These are phyloP conservation scores for Pichia sporocuriosa DNA, from an alignment of 805 yeast species.

Conservation along the genomic window DNA sequence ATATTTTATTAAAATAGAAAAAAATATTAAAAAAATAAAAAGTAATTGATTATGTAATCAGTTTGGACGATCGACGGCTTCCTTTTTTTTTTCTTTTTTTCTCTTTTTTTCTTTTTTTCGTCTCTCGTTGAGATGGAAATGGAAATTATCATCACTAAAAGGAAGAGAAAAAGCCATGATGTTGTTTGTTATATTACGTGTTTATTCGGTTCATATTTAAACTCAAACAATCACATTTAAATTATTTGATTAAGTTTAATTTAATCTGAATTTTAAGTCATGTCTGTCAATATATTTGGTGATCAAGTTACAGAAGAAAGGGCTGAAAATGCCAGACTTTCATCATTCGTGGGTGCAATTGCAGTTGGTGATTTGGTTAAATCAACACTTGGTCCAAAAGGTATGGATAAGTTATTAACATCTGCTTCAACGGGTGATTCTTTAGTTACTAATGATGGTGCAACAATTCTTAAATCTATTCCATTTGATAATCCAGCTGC, in stretches of 20 bases:
- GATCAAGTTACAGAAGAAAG: conserved; percentile 97
- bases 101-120: too few species aligned
- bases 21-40: too few species aligned
- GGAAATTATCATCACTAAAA: too few species aligned
- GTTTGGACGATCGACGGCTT: too few species aligned
- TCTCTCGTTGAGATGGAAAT: too few species aligned
- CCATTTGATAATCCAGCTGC: conserved; percentile 98
- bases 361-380: conserved; percentile 98
- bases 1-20: too few species aligned
- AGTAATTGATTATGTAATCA: too few species aligned
- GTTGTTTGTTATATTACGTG: too few species aligned
- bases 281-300: conserved; percentile 90
- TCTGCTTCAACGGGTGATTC: conserved; percentile 75
- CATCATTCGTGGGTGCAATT: conserved; percentile 96
- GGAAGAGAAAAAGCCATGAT: too few species aligned
- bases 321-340: conserved; percentile 95
- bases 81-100: too few species aligned
- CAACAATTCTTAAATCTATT: conserved; percentile 87
- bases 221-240: too few species aligned
- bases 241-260: not conserved
- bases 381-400: conserved; percentile 93
- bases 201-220: too few species aligned
- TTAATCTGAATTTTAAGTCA: conserved; percentile 7
- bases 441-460: conserved; percentile 95
- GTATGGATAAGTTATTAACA: conserved; percentile 94